These are phyloP conservation scores for Sarocladium strictum DNA, from an alignment of 2,329 filamentous ascomycete genomes.

Conservation along the genomic window DNA sequence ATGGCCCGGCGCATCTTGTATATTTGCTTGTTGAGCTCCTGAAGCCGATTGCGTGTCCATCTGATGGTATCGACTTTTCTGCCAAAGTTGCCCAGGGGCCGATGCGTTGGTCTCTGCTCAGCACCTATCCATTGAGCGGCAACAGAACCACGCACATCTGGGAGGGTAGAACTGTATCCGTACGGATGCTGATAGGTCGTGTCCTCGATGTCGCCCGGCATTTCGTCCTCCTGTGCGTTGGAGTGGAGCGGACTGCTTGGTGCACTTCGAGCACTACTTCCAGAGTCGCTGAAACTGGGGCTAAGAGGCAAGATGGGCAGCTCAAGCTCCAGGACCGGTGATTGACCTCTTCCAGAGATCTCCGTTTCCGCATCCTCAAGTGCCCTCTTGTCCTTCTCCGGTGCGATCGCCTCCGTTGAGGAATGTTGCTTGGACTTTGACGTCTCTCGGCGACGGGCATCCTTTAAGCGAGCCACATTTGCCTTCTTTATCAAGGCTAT, in stretches of 20 bases:
- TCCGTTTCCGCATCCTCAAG: not conserved
- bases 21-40: conserved; percentile 33
- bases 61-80: conserved; percentile 94
- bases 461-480: conserved; percentile 64
- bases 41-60: conserved; percentile 61
- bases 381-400: not conserved
- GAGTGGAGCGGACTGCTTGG: conserved; percentile 13
- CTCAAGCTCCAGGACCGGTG: not conserved
- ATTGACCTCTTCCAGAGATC: not conserved
- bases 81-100: conserved; percentile 61
- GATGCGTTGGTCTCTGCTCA: conserved; percentile 71
- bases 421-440: not conserved
- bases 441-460: conserved; percentile 8
- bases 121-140: conserved; percentile 69
- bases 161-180: conserved; percentile 26
- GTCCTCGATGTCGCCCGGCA: conserved; percentile 18
- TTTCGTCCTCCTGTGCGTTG: conserved; percentile 6
- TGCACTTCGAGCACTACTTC: not conserved
- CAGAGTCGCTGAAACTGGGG: not conserved
- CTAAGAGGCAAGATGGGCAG: not conserved
- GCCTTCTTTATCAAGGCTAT: conserved; percentile 76
- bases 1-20: conserved; percentile 52
- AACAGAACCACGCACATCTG: conserved; percentile 42
- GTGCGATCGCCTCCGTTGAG: not conserved
- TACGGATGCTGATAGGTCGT: conserved; percentile 31